Base-by-base conservation (phyloP, 352 stramenopile species). In the Phytophthora cajani region DNA sequence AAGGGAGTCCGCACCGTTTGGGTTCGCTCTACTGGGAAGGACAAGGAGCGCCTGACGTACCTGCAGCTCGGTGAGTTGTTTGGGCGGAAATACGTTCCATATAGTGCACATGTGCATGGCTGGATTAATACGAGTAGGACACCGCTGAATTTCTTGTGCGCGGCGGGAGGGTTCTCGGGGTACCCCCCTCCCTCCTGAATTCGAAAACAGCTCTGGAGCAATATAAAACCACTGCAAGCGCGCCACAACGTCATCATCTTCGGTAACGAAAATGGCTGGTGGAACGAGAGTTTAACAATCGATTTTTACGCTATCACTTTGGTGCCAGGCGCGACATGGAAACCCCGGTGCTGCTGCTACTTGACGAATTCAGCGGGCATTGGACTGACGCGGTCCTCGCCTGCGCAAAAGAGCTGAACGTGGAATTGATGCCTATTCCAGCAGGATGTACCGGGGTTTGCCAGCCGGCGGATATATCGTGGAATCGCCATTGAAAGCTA, bases 21-120 rank as follows among this genome's bases (percentile, higher is more conserved):
- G 51, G 32, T 68, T 14, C 51, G 53, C 0, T 62, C 52, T 7
- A 42, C 30, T 7, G 59, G 66, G 0, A 49, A 51, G 16, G 54
- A 64, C 33, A 73, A 73, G 17, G 59, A 58, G 32, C 46, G 66
- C 9, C 21, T 56, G 12, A 64, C 66, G 10, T 67, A 55, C 33
- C 69, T 73, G 58, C 42, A 68, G 9, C 58, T 72, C 16, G 58
- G 65, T 38, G 42, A 49, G 16, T 23, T 16, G 7, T 17, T 49
- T 17, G 42, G 42, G 16, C 42, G 42, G 14, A 49, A 49, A 9
- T 49, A 23, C 16, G 14, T 19, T n/a, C 42, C 42, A 7, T 49
- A 47, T n/a, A n/a, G 36, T 16, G 14, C 36, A 42, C 36, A 42
- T 42, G 36, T 11, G 10, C 36, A 42, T 42, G 11, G 1, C 10